Evolutionary conservation across 139 green algal species (phyloP), one percentile per base, ranked within the genome.

Genomic region (Trebouxia sp.): DNA sequence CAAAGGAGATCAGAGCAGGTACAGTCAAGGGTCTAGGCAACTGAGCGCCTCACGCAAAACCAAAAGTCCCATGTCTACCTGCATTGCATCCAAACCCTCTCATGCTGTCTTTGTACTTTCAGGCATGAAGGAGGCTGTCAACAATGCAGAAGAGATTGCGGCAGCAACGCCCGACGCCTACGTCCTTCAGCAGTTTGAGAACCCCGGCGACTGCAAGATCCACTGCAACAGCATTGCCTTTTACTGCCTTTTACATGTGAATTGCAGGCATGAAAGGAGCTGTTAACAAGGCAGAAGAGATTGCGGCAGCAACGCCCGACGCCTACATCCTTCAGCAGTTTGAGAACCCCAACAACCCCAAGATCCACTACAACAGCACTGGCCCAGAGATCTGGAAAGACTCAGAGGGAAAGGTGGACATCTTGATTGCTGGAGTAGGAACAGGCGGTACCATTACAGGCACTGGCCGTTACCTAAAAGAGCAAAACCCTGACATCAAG

Each of bases 361-460:
- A 85, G 42, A 83, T 96, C 37, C 96, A 99, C 86, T 98, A 96
- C 80, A 83, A 95, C 78, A 98, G 94, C 56, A 99, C 96, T 0
- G 96, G 96, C 0, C 96, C 96, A 28, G 96, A 99, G 88, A 94
- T 99, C 79, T 99, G 94, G 93, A 82, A 94, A 53, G 88, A 90
- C 37, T 97, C 92, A 3, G 90, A 90, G 9, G 96, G 96, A 58
- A 92, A 97, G 79, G 85, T 90, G 3, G 85, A 90, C 80, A 80
- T 91, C 41, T 74, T 92, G 7, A 85, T 94, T 51, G 76, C 82
- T 26, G 90, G 90, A 39, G 92, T 98, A 26, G 94, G 94, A 80
- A 98, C 95, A 20, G 95, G 94, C 51, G 95, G 95, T 75, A 98
- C 95, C 72, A 92, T 98, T 79, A 96, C 93, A n/a, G 95, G 95